phyloP scores from a whole-genome alignment of 2,329 filamentous ascomycete species.

The Cladorrhinum sp. region DNA sequence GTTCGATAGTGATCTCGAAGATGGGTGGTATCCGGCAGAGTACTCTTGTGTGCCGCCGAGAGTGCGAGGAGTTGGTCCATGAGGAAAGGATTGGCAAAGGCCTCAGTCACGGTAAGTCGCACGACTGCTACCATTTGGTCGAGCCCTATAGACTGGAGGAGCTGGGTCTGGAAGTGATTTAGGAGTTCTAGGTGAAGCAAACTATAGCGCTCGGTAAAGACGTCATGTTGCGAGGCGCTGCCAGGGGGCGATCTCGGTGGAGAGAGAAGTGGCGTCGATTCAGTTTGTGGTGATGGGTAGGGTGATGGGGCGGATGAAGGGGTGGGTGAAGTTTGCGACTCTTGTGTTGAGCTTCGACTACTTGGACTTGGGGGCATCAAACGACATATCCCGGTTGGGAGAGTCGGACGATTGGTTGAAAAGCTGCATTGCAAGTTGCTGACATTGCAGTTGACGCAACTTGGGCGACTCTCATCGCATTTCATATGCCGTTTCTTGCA shows the following conservation, averaged over 20 bases:
- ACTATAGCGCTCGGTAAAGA: constrained; percentile 30
- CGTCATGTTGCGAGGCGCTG: not conserved
- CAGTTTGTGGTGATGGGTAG: not conserved
- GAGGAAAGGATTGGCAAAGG: constrained; percentile 40
- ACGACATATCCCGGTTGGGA: not conserved
- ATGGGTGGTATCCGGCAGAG: constrained; percentile 23
- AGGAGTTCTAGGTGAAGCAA: constrained; percentile 41
- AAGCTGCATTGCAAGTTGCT: not conserved
- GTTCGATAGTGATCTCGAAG: constrained; percentile 13
- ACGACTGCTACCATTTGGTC: constrained; percentile 26
- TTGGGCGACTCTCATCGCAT: not conserved
- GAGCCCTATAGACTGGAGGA: constrained; percentile 21
- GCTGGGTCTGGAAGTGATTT: constrained; percentile 33
- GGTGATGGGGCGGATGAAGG: not conserved
- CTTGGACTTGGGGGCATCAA: not conserved
- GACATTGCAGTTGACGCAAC: not conserved
- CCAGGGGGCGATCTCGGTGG: not conserved
- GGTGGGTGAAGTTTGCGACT: not conserved
- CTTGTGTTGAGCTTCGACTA: not conserved
- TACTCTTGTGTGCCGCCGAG: constrained; percentile 42
- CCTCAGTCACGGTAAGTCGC: constrained; percentile 34
- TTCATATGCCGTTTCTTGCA: not conserved
- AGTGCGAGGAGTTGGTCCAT: constrained; percentile 47
- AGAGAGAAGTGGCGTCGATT: not conserved
- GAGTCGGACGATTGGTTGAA: not conserved